These are phyloP conservation scores for Candida peoriensis DNA, from an alignment of 805 yeast species.

Conservation along the genomic window DNA sequence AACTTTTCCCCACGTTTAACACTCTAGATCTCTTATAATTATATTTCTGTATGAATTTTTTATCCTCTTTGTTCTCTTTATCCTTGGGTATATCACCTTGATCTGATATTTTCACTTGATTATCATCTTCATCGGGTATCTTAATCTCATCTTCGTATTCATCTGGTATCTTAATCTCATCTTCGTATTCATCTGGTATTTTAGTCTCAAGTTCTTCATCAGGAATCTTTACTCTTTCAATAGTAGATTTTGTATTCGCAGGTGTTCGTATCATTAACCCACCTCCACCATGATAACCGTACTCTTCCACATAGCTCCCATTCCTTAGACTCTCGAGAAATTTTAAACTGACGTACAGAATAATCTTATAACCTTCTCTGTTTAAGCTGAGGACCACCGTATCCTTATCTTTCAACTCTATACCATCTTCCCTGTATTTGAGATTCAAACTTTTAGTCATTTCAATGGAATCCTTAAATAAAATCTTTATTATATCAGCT, in stretches of 20 bases:
- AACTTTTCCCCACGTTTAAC: constrained; percentile 9
- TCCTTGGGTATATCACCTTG: constrained; percentile 11
- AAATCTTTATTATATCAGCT: constrained; percentile 8
- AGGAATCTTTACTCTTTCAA: too few relatives aligned
- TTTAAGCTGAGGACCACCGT: constrained; percentile 1
- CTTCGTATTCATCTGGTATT: too few relatives aligned
- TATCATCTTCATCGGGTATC: constrained; percentile 10
- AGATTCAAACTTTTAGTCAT: background rate
- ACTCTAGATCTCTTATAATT: constrained; percentile 13
- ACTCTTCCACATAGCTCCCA: constrained; percentile 1
- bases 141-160: background rate
- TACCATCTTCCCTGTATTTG: too few relatives aligned
- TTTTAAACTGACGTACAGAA: background rate
- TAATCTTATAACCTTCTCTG: background rate
- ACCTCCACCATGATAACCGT: too few relatives aligned
- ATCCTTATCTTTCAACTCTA: constrained; percentile 6
- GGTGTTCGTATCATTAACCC: too few relatives aligned
- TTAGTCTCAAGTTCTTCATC: too few relatives aligned
- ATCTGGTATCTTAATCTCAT: constrained; percentile 15
- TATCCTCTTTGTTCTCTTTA: constrained; percentile 7
- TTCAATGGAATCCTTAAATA: constrained; percentile 14
- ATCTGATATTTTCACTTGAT: constrained; percentile 13
- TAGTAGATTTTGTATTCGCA: too few relatives aligned
- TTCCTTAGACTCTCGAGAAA: constrained; percentile 3
- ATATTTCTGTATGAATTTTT: constrained; percentile 16